These are phyloP conservation scores for Alternaria hordeiaustralica DNA, from an alignment of 2,329 filamentous ascomycete genomes.

Conservation along the genomic window DNA sequence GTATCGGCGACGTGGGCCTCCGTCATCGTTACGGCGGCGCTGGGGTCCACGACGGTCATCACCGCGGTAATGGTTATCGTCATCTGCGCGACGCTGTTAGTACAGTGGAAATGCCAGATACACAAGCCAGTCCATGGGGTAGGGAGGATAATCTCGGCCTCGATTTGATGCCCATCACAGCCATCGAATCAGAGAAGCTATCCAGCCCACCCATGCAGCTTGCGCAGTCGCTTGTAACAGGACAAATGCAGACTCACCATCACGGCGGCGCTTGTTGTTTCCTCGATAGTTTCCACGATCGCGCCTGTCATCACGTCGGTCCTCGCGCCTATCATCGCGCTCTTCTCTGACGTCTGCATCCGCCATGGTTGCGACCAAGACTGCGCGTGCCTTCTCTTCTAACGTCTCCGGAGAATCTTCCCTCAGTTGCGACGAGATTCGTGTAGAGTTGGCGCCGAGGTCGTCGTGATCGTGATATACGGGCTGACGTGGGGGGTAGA, in stretches of 20 bases:
- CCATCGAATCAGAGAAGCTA: background rate
- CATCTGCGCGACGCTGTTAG: conserved; percentile 28
- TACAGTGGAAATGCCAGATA: background rate
- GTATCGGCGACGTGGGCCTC: conserved; percentile 40
- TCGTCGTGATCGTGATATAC: conserved; percentile 4
- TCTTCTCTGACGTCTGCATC: conserved; percentile 40
- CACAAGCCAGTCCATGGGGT: background rate
- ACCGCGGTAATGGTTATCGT: conserved; percentile 35
- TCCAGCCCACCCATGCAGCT: background rate
- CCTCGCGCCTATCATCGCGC: conserved; percentile 37
- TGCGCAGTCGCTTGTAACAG: background rate
- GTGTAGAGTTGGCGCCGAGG: conserved; percentile 1
- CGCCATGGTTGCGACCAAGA: conserved; percentile 32
- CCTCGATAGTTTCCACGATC: conserved; percentile 33
- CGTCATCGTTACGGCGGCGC: conserved; percentile 39
- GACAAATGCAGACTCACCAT: conserved; percentile 31
- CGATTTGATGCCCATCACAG: background rate
- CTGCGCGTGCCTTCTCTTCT: conserved; percentile 17
- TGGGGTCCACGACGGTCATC: conserved; percentile 41
- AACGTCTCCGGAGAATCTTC: conserved; percentile 14
- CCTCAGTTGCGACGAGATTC: conserved; percentile 9
- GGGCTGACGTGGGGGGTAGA: background rate
- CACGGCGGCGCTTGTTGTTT: conserved; percentile 41
- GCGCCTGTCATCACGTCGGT: conserved; percentile 31
- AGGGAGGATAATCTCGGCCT: background rate